A percentile compares a stretch with the other conserved stretches of the same genome.
Conservation (phyloP, 169 alveolate species). For the Eimeria maxima region DNA sequence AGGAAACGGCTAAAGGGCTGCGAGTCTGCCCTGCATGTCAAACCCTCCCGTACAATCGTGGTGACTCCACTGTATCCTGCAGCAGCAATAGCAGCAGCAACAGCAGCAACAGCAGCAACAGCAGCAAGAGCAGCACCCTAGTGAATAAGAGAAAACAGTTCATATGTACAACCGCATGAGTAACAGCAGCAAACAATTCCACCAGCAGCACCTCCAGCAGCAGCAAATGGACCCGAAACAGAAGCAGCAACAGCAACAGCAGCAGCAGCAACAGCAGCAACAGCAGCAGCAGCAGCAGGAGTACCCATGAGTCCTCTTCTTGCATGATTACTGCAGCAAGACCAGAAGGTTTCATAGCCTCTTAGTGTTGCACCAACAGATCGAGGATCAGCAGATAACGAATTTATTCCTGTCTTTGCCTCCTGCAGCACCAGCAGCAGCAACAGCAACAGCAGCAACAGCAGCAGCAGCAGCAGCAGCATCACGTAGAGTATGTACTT, state of each 20-base stretch:
- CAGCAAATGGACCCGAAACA: not conserved
- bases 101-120: slow-evolving; percentile 32
- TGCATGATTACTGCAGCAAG: slow-evolving; percentile 11
- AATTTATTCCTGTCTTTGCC: slow-evolving; percentile 14
- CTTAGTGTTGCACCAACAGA: not conserved
- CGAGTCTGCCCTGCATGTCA: slow-evolving; percentile 34
- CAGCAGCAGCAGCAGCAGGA: slow-evolving; percentile 33
- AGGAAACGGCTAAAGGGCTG: slow-evolving; percentile 63
- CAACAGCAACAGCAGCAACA: not conserved
- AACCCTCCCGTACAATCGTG: slow-evolving; percentile 41
- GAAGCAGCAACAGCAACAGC: slow-evolving; percentile 30
- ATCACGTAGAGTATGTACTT: too few relatives aligned
- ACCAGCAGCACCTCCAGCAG: not conserved
- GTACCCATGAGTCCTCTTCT: slow-evolving; percentile 62
- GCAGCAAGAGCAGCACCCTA: slow-evolving; percentile 7
- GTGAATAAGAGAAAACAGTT: not conserved
- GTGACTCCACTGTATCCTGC: slow-evolving; percentile 63
- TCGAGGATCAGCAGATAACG: not conserved
- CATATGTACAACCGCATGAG: not conserved
- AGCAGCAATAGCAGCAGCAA: slow-evolving; percentile 41
- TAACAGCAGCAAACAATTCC: not conserved
- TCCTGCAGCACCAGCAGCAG: slow-evolving; percentile 42
- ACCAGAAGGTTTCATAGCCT: slow-evolving; percentile 38
- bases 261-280: slow-evolving; percentile 41
- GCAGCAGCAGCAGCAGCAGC: too few relatives aligned